phyloP scores from a whole-genome alignment of 106 monocot genomes.

The Agapanthus africanus region DNA sequence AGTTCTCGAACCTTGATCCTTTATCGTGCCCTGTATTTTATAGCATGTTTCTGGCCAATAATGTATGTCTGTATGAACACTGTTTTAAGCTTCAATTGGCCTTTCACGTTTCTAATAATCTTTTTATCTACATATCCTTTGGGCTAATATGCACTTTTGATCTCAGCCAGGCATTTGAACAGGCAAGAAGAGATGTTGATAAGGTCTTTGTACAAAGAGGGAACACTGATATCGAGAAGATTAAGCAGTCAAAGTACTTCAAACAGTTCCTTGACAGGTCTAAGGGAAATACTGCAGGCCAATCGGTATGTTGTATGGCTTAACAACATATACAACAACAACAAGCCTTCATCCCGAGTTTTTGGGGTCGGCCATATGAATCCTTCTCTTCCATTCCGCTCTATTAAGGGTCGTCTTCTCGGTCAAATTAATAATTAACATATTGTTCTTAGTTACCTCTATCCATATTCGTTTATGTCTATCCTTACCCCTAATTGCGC shows the following conservation, averaged over 20 bases:
- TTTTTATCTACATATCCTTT: not conserved
- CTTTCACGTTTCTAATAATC: too few relatives aligned
- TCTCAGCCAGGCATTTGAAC: slow-evolving; percentile 75
- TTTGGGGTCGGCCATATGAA: too few relatives aligned
- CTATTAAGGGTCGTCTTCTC: too few relatives aligned
- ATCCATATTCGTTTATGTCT: too few relatives aligned
- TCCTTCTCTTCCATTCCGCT: too few relatives aligned
- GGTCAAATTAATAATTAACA: too few relatives aligned
- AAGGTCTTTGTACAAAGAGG: slow-evolving; percentile 58
- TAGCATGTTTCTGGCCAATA: not conserved
- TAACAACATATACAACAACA: too few relatives aligned
- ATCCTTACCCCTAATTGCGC: too few relatives aligned
- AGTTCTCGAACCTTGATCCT: too few relatives aligned
- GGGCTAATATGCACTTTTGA: slow-evolving; percentile 23
- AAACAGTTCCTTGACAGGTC: slow-evolving; percentile 36
- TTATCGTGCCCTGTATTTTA: not conserved
- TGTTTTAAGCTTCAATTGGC: not conserved
- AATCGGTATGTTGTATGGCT: slow-evolving; percentile 28
- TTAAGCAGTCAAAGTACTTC: slow-evolving; percentile 61
- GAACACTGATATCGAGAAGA: slow-evolving; percentile 55
- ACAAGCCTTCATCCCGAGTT: too few relatives aligned
- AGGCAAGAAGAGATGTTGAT: slow-evolving; percentile 55
- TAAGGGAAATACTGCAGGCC: slow-evolving; percentile 19
- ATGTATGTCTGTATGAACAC: not conserved
- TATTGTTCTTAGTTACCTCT: too few relatives aligned